A percentile compares a stretch with the other conserved stretches of the same genome.
Conservation (phyloP, 257 asterid genomes). For the Scutellaria minor region DNA sequence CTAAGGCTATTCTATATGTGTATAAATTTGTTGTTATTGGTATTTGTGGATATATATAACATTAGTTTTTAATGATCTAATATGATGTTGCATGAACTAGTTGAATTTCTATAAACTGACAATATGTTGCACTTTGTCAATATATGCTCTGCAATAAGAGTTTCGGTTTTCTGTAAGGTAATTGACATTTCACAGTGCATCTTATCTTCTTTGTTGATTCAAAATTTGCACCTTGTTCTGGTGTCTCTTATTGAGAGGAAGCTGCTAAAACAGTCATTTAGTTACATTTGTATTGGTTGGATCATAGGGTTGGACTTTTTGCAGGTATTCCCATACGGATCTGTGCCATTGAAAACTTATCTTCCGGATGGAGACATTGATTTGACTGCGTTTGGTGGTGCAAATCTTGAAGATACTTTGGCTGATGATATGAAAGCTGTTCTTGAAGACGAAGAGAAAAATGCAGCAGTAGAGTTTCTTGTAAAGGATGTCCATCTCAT, state of each 20-base stretch:
- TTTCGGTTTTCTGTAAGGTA: slow-evolving; percentile 14
- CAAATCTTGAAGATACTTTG: slow-evolving; percentile 61
- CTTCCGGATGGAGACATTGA: slow-evolving; percentile 99
- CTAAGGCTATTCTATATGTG: slow-evolving; percentile 19
- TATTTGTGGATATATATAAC: slow-evolving; percentile 14
- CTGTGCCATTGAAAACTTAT: slow-evolving; percentile 92
- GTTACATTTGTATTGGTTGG: slow-evolving; percentile 8
- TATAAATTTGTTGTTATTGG: slow-evolving; percentile 14
- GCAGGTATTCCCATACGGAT: slow-evolving; percentile 92
- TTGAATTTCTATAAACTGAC: background rate
- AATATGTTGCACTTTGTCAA: slow-evolving; percentile 5
- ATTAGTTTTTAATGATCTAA: slow-evolving; percentile 11
- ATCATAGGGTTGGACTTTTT: slow-evolving; percentile 32
- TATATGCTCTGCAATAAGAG: background rate
- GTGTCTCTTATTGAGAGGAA: background rate
- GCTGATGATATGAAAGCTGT: slow-evolving; percentile 59
- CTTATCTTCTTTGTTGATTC: no score
- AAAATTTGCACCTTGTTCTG: no score
- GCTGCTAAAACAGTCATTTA: no score
- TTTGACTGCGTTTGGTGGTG: slow-evolving; percentile 75
- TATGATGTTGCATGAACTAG: slow-evolving; percentile 1
- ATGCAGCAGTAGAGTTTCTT: slow-evolving; percentile 52
- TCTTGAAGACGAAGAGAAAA: slow-evolving; percentile 70
- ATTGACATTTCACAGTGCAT: background rate
- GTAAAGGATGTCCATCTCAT: slow-evolving; percentile 88